Conservation (phyloP, 257 asterid genomes). For the Jacaranda mimosifolia region DNA sequence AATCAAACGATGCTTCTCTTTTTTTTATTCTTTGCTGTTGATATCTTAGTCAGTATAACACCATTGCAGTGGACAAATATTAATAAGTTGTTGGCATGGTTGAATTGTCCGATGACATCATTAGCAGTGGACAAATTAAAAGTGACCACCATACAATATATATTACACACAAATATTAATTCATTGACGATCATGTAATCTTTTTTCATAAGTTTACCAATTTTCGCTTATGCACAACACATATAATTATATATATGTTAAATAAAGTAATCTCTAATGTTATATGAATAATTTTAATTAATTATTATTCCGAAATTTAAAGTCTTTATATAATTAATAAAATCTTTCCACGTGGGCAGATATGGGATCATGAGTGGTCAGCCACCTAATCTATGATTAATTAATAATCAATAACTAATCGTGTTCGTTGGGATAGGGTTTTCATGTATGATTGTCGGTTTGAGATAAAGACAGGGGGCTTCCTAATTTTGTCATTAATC, state of each 20-base stretch:
- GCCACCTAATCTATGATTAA: slow-evolving; percentile 34
- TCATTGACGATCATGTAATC: too few species aligned
- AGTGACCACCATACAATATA: too few species aligned
- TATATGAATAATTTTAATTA: too few species aligned
- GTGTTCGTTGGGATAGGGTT: slow-evolving; percentile 26
- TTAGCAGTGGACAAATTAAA: too few species aligned
- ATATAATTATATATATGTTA: too few species aligned
- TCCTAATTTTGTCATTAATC: slow-evolving; percentile 12
- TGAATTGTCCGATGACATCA: neutral
- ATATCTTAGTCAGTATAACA: neutral
- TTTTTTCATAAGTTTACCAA: too few species aligned
- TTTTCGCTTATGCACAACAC: too few species aligned
- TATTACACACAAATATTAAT: too few species aligned
- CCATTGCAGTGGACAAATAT: neutral
- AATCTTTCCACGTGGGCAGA: slow-evolving; percentile 24
- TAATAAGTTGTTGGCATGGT: slow-evolving; percentile 2
- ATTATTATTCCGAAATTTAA: too few species aligned
- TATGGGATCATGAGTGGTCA: slow-evolving; percentile 37
- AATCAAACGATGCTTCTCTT: slow-evolving; percentile 12
- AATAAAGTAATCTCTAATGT: too few species aligned
- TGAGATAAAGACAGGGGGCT: slow-evolving; percentile 29
- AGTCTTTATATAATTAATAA: neutral
- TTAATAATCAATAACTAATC: neutral
- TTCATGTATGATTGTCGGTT: slow-evolving; percentile 12
- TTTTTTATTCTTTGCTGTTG: slow-evolving; percentile 11